Percentiles rank a stretch among this genome's conserved stretches.
phyloP scores from a whole-genome alignment of 106 monocot species.

The Gastrodia elata region DNA sequence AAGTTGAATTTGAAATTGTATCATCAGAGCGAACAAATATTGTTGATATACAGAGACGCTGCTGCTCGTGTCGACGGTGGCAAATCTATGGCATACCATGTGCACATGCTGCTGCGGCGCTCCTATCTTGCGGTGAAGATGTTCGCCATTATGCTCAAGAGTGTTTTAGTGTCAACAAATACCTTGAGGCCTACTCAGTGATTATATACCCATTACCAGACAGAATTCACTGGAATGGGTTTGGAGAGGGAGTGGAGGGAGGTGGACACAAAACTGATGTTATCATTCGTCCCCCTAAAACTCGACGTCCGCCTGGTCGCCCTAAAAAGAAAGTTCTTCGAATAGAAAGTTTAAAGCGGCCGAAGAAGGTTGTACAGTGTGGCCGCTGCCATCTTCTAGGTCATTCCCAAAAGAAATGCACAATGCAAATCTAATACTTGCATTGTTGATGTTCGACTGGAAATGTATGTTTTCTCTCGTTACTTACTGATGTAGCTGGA shows the following conservation, averaged over 20 bases:
- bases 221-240: slow-evolving; percentile 55
- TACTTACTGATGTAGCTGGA: background rate
- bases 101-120: slow-evolving; percentile 94
- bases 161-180: slow-evolving; percentile 73
- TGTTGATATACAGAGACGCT: slow-evolving; percentile 70
- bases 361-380: slow-evolving; percentile 90
- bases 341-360: slow-evolving; percentile 84
- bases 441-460: background rate
- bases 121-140: slow-evolving; percentile 86
- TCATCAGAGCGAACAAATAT: slow-evolving; percentile 95
- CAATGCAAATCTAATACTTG: slow-evolving; percentile 19
- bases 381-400: slow-evolving; percentile 95
- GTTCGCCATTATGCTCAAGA: slow-evolving; percentile 68
- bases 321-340: slow-evolving; percentile 95
- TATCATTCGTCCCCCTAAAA: slow-evolving; percentile 74
- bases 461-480: slow-evolving; percentile 2
- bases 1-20: slow-evolving; percentile 97
- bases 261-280: slow-evolving; percentile 48
- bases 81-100: slow-evolving; percentile 93
- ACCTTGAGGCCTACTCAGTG: slow-evolving; percentile 74
- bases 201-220: slow-evolving; percentile 62
- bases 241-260: slow-evolving; percentile 30
- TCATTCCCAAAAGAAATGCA: slow-evolving; percentile 98
- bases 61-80: slow-evolving; percentile 91
- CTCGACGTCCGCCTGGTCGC: slow-evolving; percentile 79